Evolutionary conservation across 2,329 filamentous ascomycete species (phyloP).

Genomic region (Apiospora sp.): DNA sequence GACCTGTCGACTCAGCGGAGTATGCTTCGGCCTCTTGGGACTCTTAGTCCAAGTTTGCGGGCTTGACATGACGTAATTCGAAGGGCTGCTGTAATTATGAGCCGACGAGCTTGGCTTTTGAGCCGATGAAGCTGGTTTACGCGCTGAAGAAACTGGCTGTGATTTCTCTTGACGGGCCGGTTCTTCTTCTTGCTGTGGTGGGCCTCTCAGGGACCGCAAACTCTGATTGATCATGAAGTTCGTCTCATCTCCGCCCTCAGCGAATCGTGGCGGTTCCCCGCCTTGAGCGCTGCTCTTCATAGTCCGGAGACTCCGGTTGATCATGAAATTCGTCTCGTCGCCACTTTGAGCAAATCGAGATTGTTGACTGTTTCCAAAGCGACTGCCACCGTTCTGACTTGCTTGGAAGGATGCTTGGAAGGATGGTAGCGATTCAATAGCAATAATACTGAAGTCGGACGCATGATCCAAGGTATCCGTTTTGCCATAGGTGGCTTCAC

Average conservation of each 20-base stretch:
- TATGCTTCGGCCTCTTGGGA: constrained; percentile 44
- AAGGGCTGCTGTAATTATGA: constrained; percentile 34
- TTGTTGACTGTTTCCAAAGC: constrained; percentile 40
- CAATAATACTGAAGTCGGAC: constrained; percentile 67
- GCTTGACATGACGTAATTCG: constrained; percentile 36
- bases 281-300: constrained; percentile 49
- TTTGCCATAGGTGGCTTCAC: constrained; percentile 33
- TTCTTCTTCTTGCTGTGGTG: constrained; percentile 29
- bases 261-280: constrained; percentile 36
- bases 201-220: constrained; percentile 56
- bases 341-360: constrained; percentile 54
- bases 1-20: constrained; percentile 45
- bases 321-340: constrained; percentile 64
- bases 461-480: constrained; percentile 55
- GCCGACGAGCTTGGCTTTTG: constrained; percentile 21
- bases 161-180: constrained; percentile 34
- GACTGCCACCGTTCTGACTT: constrained; percentile 41
- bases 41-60: constrained; percentile 40
- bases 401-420: constrained; percentile 50
- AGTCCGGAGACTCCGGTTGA: constrained; percentile 62
- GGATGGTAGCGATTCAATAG: constrained; percentile 61
- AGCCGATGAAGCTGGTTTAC: constrained; percentile 17
- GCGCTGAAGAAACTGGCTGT: background rate
- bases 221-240: constrained; percentile 64
- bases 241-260: constrained; percentile 63